Base-by-base conservation (phyloP, 768 basidiomycete genomes). In the Suillus hirtellus region DNA sequence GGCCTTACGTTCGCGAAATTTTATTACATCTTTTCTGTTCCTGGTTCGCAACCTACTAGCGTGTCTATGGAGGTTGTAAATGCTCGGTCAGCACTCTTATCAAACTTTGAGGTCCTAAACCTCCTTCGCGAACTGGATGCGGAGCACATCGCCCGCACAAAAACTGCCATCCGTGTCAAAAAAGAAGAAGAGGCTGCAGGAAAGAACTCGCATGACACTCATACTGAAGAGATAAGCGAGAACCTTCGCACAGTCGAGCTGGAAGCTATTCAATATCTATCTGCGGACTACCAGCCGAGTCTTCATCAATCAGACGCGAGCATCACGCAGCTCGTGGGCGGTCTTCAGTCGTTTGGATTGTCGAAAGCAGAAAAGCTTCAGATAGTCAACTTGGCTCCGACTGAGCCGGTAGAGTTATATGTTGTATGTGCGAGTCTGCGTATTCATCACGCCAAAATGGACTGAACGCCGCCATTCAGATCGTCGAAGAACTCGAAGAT, bases 351-450 rank as follows among this genome's bases (percentile, higher is more conserved):
- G 21, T 90, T 86, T 66, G 82, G 84, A 40, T 79, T 98, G 65
- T 96, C 95, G 1, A 97, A 96, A 69, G 86, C 90, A 3, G 96
- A 98, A 80, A 95, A 95, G 71, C 81, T 97, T 3, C 93, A 96
- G 70, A 82, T 97, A 42, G 88, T 93, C n/a, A 97, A 98, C 70
- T 81, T 96, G 6, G 89, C 89, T 1, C 96, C 96, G 2, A 88
- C 86, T 8, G 82, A 87, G 54, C 80, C 87, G 0, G 93, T 96
- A 31, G 93, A 95, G 72, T 85, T 97, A 31, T 96, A 97, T 70
- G 90, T 93, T 62, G 95, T 96, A 67, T 53, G 93, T 83, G 35
- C 42, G 17, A 38, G 21, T 1, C 4, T 49, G 17, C 35, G 5
- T 63, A 8, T 56, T 3, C 10, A 3, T 37, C 55, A 3, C 53